phyloP scores from a whole-genome alignment of 2,329 filamentous ascomycete species.

The Pseudogymnoascus destructans region DNA sequence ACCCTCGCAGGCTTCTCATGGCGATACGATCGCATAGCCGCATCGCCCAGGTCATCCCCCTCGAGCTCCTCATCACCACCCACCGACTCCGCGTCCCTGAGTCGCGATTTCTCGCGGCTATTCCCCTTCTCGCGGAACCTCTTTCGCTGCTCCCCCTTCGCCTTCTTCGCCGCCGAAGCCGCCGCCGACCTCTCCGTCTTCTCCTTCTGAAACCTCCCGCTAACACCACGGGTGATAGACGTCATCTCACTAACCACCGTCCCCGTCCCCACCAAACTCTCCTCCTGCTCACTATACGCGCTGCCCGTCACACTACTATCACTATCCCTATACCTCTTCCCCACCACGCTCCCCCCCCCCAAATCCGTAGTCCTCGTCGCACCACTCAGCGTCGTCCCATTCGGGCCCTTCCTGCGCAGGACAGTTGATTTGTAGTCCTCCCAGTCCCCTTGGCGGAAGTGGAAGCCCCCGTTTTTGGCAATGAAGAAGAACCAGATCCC shows the following conservation, averaged over 20 bases:
- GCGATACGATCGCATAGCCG: conserved; percentile 71
- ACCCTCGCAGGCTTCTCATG: conserved; percentile 77
- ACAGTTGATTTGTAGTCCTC: conserved; percentile 98
- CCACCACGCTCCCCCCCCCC: conserved; percentile 69
- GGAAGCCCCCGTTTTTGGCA: conserved; percentile 90
- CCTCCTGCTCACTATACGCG: conserved; percentile 20
- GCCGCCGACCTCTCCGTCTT: conserved; percentile 14
- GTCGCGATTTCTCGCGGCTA: background rate
- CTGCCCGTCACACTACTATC: background rate
- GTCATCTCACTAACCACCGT: conserved; percentile 8
- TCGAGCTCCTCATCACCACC: conserved; percentile 27
- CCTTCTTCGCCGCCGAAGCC: conserved; percentile 23
- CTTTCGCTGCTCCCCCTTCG: conserved; percentile 23
- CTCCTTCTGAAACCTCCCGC: conserved; percentile 15
- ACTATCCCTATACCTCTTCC: conserved; percentile 27
- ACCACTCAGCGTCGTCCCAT: conserved; percentile 72
- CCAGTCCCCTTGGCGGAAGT: conserved; percentile 79
- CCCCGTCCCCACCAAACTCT: conserved; percentile 30
- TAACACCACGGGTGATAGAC: conserved; percentile 22
- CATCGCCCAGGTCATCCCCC: conserved; percentile 45
- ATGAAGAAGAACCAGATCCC: conserved; percentile 98
- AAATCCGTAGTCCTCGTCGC: conserved; percentile 72
- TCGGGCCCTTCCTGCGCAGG: conserved; percentile 72
- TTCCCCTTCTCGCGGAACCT: background rate
- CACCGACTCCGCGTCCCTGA: background rate